Conservation (phyloP, 352 stramenopile species). For the Ophiocytium majus region DNA sequence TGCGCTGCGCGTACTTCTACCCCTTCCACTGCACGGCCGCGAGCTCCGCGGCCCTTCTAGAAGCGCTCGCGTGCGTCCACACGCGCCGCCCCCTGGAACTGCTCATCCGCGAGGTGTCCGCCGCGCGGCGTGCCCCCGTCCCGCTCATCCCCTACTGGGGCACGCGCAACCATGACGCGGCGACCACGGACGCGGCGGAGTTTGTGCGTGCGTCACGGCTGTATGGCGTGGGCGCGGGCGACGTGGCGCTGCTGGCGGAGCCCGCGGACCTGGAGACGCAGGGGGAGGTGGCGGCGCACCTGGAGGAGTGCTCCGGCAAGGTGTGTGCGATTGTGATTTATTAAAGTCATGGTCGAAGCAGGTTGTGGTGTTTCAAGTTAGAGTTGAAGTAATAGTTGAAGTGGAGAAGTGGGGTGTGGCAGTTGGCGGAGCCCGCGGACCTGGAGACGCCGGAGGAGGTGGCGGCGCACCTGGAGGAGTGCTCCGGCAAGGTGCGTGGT, state of each 20-base stretch:
- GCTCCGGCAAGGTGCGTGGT: no score
- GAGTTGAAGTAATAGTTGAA: no score
- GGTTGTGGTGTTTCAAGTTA: no score
- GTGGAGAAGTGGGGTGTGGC: no score
- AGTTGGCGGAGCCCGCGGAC: no score
- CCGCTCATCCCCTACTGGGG: not conserved
- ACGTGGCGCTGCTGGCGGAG: not conserved
- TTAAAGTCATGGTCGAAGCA: no score
- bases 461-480: no score
- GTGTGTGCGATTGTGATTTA: no score
- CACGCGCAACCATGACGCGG: not conserved
- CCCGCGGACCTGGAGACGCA: not conserved
- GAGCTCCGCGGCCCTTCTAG: not conserved
- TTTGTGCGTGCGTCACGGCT: not conserved
- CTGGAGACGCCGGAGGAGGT: no score
- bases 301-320: not conserved
- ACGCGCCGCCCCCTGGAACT: not conserved
- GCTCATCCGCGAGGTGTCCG: not conserved
- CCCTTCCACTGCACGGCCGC: conserved; percentile 3
- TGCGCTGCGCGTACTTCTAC: not conserved
- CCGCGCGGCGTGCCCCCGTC: not conserved
- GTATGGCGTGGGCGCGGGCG: not conserved
- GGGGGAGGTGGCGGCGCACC: not conserved
- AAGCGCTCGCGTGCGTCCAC: not conserved
- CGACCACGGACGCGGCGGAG: not conserved